phyloP scores from a whole-genome alignment of 805 yeast species.

The Pichia eremophila region DNA sequence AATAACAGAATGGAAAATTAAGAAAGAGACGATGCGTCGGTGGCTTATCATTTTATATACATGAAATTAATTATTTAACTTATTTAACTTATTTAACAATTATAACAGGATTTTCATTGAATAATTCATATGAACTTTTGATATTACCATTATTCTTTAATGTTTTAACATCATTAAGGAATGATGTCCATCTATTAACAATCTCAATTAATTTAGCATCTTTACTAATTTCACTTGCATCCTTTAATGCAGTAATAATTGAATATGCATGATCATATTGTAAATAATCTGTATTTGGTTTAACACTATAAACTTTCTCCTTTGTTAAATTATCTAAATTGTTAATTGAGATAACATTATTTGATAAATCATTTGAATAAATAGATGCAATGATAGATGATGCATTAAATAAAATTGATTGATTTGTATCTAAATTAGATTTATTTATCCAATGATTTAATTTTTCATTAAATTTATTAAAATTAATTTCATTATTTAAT shows the following conservation, averaged over 20 bases:
- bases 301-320: conserved; percentile 1
- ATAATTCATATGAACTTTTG: conserved; percentile 2
- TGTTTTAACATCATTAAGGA: conserved; percentile 1
- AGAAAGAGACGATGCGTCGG: background rate
- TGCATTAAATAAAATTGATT: conserved; percentile 5
- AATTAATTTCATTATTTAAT: conserved; percentile 1
- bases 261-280: conserved; percentile 10
- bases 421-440: conserved; percentile 2
- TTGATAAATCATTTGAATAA: conserved; percentile 1
- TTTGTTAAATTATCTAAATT: conserved; percentile 4
- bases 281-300: conserved; percentile 2
- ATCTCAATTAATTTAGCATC: background rate
- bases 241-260: conserved; percentile 7
- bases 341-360: background rate
- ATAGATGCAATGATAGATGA: conserved; percentile 2
- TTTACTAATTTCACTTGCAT: conserved; percentile 1
- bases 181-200: conserved; percentile 5
- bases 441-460: conserved; percentile 10
- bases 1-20: no score
- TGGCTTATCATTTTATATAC: no score
- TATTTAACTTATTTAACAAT: background rate
- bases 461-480: conserved; percentile 13
- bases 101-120: background rate
- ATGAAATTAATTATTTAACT: background rate
- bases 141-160: conserved; percentile 1